Evolutionary conservation across 2,329 filamentous ascomycete genomes (phyloP), one percentile per base, ranked within the genome.

Genomic region (Trichoderma semiorbis): DNA sequence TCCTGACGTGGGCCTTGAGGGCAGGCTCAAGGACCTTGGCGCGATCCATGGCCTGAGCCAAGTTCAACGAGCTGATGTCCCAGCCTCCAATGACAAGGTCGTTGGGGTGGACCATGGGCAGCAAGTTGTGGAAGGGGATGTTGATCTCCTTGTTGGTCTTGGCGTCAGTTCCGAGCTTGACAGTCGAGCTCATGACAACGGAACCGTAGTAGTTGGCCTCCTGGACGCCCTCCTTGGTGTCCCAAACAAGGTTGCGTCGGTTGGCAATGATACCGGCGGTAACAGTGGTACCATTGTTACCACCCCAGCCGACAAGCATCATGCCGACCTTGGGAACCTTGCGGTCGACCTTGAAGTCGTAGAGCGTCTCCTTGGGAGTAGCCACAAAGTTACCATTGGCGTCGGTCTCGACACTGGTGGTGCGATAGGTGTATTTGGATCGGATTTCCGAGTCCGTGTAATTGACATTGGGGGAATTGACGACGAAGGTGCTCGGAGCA

Each of bases 241-340:
- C 93, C 96, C 96, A 99, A 74, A 87, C 86, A 72, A 98, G 89
- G 72, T 90, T 88, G 77, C 91, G 93, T 80, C 93, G 93, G 85
- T 99, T 99, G 84, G 95, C 96, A 81, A 99, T 89, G 83, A 99
- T 97, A 82, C 95, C 96, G 74, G 96, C 96, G 73, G 96, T 98
- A 74, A 99, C 94, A 72, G 96, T 99, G 76, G 94, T 94, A 76
- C 96, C 96, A 81, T 99, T 99, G 90, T 99, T 99, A 80, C 96
- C 96, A 83, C 96, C 96, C 90, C 92, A 95, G 75, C 96, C 96
- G 76, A 99, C 95, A 76, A 99, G 89, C 96, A 99, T 98, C 86
- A 98, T 89, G 80, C 96, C 96, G 76, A 94, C 89, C 88, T 95
- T 97, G 83, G 94, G 94, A 73, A 98, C 89, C 83, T 93, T 93